Percentiles rank a stretch among this genome's conserved stretches.
Conservation (phyloP, 805 yeast species). For the Candida vaughaniae region DNA sequence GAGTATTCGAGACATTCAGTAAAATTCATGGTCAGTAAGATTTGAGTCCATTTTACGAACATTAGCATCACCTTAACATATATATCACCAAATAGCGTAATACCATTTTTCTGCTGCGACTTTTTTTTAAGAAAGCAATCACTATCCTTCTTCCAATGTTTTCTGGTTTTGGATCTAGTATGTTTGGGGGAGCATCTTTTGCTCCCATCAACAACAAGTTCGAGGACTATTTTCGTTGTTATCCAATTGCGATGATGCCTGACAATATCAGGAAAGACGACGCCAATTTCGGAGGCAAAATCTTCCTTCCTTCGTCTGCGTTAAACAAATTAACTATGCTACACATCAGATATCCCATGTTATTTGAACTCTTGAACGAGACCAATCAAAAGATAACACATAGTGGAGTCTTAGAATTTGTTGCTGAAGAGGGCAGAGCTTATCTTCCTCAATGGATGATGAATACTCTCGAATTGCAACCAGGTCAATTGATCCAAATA, state of each 20-base stretch:
- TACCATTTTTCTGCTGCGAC: no score
- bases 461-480: conserved; percentile 64
- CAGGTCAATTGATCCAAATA: conserved; percentile 81
- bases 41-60: no score
- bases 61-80: no score
- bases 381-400: conserved; percentile 63
- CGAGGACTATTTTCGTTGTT: conserved; percentile 88
- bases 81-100: no score
- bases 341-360: conserved; percentile 94
- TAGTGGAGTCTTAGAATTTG: conserved; percentile 93
- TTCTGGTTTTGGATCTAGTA: conserved; percentile 40
- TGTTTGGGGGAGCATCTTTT: conserved; percentile 34
- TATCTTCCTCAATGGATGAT: conserved; percentile 98
- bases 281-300: conserved; percentile 93
- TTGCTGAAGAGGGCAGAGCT: conserved; percentile 95
- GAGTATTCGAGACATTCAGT: conserved; percentile 12
- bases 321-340: conserved; percentile 84
- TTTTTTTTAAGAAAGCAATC: no score
- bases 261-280: conserved; percentile 68
- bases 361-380: conserved; percentile 76
- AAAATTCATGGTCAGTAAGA: conserved; percentile 5
- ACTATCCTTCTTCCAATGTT: no score
- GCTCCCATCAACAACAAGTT: conserved; percentile 45
- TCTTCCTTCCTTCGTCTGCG: conserved; percentile 91
- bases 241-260: conserved; percentile 89